Evolutionary conservation across 2,329 filamentous ascomycete species (phyloP), one percentile per base, ranked within the genome.

Genomic region (Penicillium frequentans): DNA sequence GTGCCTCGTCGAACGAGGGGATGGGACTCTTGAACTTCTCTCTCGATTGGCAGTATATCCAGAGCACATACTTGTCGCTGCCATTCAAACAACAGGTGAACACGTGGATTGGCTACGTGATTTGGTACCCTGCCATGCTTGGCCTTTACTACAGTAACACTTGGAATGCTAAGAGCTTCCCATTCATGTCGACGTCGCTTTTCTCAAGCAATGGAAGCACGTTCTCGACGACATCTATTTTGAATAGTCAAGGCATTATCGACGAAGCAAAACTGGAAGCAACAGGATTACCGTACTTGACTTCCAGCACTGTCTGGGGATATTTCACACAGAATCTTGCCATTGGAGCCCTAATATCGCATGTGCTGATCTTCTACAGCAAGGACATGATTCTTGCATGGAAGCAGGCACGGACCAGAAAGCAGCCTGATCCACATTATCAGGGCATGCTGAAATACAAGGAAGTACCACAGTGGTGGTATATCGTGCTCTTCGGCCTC

Each of bases 401-500:
- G 55, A 64, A 67, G 29, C 58, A 63, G 26, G 65, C 67, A 8
- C 58, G 62, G 5, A 52, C 35, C n/a, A 54, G 58, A 1, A 56
- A 53, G 1, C 61, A 64, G 9, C 60, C 58, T 6, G 67, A 69
- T 26, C 65, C 53, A 3, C 67, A 69, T 19, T 64, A 68, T 37
- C 59, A 66, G 37, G 55, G 49, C 16, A 69, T 69, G 67, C 52
- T 63, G 24, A 65, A 59, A 29, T 69, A 69, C 53, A 68, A 67
- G 31, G 67, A 69, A 48, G 59, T 63, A 1, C 67, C 67, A 1
- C 71, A 77, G 75, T 81, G 77, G 78, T 82, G 80, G 80, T 82
- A 80, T 46, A 56, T 75, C 0, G 23, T 52, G 0, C 66, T 81
- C 2, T 75, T 82, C 9, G 66, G 79, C 1, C 44, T 75, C 10